phyloP scores from a whole-genome alignment of 148 eudicot species.

The Chenopodium berlandieri region DNA sequence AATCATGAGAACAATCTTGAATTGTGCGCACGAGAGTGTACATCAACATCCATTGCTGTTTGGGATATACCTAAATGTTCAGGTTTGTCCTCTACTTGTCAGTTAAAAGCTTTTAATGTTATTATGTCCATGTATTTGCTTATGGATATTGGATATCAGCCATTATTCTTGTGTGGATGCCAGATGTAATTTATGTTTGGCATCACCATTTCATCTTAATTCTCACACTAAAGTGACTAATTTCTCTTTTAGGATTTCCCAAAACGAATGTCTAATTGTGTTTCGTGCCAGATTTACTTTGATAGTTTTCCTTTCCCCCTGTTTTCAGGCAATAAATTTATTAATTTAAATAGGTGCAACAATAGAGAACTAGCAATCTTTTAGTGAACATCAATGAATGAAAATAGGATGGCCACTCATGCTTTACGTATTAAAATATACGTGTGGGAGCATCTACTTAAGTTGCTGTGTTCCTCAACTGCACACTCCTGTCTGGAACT shows the following conservation, averaged over 20 bases:
- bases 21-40: constrained; percentile 74
- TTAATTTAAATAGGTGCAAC: not conserved
- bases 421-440: not conserved
- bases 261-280: not conserved
- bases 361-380: not conserved
- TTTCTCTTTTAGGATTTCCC: not conserved
- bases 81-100: constrained; percentile 45
- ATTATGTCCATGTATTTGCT: too few relatives aligned
- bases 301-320: not conserved
- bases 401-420: not conserved
- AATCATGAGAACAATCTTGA: constrained; percentile 66
- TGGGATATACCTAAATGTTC: constrained; percentile 99
- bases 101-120: not conserved
- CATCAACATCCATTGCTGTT: constrained; percentile 75
- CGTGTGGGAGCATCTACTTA: not conserved
- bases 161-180: not conserved
- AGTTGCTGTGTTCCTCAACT: not conserved
- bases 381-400: not conserved
- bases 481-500: too few relatives aligned
- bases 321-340: not conserved
- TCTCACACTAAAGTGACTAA: not conserved
- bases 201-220: not conserved
- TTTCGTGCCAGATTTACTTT: not conserved
- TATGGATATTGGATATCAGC: too few relatives aligned
- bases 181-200: not conserved